Evolutionary conservation across 306 rosid genomes (phyloP).

Genomic region (Vigna reflexopilosa): DNA sequence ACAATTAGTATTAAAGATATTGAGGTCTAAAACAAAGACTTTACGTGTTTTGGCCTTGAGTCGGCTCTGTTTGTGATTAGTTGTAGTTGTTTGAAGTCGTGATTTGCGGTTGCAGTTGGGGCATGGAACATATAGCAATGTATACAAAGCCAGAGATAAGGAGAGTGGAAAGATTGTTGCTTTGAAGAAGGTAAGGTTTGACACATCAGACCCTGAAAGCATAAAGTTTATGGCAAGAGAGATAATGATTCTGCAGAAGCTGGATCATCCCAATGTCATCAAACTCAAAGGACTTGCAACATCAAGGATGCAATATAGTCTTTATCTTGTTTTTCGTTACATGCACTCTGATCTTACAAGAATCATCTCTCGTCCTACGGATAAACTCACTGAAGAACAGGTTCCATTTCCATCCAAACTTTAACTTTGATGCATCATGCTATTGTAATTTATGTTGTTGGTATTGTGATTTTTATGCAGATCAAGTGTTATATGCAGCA

Average conservation of each 20-base stretch:
- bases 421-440: background rate
- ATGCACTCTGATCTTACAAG: background rate
- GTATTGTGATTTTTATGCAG: conserved; percentile 45
- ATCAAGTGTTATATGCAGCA: conserved; percentile 82
- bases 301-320: conserved; percentile 25
- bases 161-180: conserved; percentile 1
- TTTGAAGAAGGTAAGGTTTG: conserved; percentile 15
- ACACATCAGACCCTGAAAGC: conserved; percentile 23
- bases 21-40: too few species aligned
- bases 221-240: conserved; percentile 25
- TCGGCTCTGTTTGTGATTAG: background rate
- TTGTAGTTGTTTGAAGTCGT: background rate
- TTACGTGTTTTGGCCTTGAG: too few species aligned
- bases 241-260: conserved; percentile 2
- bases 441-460: background rate
- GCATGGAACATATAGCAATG: conserved; percentile 14
- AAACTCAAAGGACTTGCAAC: conserved; percentile 12
- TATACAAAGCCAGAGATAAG: conserved; percentile 5
- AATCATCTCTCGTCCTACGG: conserved; percentile 39
- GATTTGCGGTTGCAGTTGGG: background rate
- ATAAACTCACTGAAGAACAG: conserved; percentile 70
- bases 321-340: conserved; percentile 17
- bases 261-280: conserved; percentile 21
- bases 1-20: too few species aligned
- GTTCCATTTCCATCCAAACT: conserved; percentile 32